Percentiles rank a stretch among this genome's conserved stretches.
Evolutionary conservation across 805 yeast species (phyloP).

Genomic region (Lachancea mirantina): DNA sequence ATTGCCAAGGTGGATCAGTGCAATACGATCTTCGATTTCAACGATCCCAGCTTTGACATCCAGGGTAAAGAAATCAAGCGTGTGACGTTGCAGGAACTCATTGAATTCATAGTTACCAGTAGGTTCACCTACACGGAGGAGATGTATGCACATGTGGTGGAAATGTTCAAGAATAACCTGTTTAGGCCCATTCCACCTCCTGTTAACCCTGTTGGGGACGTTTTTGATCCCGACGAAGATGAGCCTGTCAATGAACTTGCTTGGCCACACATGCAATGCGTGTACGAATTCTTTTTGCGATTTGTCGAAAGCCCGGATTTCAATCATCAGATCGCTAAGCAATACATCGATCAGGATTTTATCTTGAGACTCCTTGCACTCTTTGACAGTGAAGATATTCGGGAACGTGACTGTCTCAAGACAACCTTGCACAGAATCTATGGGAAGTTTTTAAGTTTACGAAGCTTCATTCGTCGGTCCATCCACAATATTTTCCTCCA

Average conservation of each 20-base stretch:
- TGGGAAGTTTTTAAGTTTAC: conserved; percentile 84
- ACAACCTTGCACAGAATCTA: conserved; percentile 94
- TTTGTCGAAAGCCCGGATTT: conserved; percentile 94
- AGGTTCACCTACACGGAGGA: conserved; percentile 84
- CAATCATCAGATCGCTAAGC: conserved; percentile 87
- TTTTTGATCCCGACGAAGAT: conserved; percentile 97
- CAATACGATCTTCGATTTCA: conserved; percentile 87
- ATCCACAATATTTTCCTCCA: conserved; percentile 89
- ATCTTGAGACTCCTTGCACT: conserved; percentile 74
- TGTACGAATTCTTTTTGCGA: conserved; percentile 86
- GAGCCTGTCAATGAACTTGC: conserved; percentile 95
- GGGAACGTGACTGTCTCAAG: conserved; percentile 91
- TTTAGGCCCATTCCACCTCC: conserved; percentile 98
- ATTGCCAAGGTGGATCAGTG: conserved; percentile 89
- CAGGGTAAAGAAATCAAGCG: conserved; percentile 91
- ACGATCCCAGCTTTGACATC: conserved; percentile 86
- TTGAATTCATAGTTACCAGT: conserved; percentile 76
- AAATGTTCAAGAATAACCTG: conserved; percentile 81
- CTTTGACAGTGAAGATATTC: conserved; percentile 93
- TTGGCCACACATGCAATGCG: conserved; percentile 98
- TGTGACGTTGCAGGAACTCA: conserved; percentile 77
- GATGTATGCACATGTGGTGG: conserved; percentile 80
- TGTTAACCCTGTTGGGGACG: conserved; percentile 92
- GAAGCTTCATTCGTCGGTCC: conserved; percentile 86
- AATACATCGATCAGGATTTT: conserved; percentile 86